Evolutionary conservation across 2,329 filamentous ascomycete species (phyloP).

Genomic region (Xylariaceae sp.): DNA sequence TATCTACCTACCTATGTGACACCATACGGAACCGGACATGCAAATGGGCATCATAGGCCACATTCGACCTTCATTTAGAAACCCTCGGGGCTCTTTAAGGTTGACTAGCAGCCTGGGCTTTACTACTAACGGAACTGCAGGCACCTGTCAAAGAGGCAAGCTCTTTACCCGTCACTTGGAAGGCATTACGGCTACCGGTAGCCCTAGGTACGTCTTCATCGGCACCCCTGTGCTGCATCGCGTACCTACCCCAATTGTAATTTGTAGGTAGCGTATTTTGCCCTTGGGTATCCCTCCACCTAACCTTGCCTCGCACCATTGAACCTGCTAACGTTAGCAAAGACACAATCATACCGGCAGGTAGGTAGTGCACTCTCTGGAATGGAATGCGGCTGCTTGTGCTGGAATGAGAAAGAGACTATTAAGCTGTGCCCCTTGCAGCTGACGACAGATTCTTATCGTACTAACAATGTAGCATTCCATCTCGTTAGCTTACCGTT

Average conservation of each 20-base stretch:
- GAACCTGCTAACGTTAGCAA: not conserved
- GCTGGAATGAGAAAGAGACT: conserved; percentile 9
- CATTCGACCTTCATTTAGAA: conserved; percentile 11
- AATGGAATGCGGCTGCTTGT: not conserved
- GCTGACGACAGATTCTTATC: conserved; percentile 18
- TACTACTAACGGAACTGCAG: not conserved
- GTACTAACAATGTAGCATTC: conserved; percentile 6
- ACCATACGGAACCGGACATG: too few species aligned
- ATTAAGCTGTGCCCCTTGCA: conserved; percentile 14
- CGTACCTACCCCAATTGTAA: too few species aligned
- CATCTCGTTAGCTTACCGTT: not conserved
- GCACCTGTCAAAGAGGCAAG: too few species aligned
- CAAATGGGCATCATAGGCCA: not conserved
- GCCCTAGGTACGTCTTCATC: too few species aligned
- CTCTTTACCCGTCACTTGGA: too few species aligned
- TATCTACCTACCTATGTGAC: too few species aligned
- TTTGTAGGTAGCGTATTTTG: too few species aligned
- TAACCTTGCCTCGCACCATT: not conserved
- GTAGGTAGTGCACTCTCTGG: not conserved
- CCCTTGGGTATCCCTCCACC: not conserved
- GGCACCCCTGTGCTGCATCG: too few species aligned
- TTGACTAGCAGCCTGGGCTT: conserved; percentile 10
- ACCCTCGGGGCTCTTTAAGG: conserved; percentile 8
- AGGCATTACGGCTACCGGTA: too few species aligned
- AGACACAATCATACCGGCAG: too few species aligned